Conservation (phyloP, 1,139 yeast species). For the Saccharomycopsis phalli region DNA sequence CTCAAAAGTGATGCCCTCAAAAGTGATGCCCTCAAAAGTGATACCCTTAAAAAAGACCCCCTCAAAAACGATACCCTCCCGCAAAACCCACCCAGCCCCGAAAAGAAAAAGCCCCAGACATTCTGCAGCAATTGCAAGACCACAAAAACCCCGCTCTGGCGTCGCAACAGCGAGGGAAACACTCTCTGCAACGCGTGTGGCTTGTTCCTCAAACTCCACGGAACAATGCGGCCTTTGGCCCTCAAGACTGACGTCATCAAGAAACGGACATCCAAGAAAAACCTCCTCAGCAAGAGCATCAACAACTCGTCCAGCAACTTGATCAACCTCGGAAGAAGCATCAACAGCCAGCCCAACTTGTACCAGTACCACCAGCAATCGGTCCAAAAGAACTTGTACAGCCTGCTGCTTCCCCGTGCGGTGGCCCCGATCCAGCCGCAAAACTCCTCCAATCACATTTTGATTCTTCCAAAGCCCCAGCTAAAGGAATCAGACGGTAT, state of each 20-base stretch:
- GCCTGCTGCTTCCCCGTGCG: neutral
- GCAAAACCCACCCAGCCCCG: conserved; percentile 15
- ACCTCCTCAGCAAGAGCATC: conserved; percentile 11
- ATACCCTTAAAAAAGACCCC: conserved; percentile 19
- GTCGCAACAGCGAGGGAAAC: conserved; percentile 86
- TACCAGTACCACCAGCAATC: conserved; percentile 6
- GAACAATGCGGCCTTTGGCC: conserved; percentile 85
- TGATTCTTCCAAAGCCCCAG: conserved; percentile 23
- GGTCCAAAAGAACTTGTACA: conserved; percentile 1
- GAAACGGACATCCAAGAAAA: conserved; percentile 45
- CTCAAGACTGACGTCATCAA: conserved; percentile 89
- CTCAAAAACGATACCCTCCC: neutral
- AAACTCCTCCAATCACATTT: conserved; percentile 16
- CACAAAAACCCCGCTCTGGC: conserved; percentile 90
- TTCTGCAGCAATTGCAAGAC: conserved; percentile 84
- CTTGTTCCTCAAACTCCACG: conserved; percentile 79
- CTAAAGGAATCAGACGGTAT: too few relatives aligned
- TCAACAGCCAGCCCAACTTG: conserved; percentile 3
- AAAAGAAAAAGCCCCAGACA: conserved; percentile 16
- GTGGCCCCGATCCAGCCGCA: conserved; percentile 1
- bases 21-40: neutral
- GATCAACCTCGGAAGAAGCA: conserved; percentile 1
- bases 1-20: neutral
- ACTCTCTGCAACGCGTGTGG: conserved; percentile 97
- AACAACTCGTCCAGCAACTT: conserved; percentile 11